phyloP scores from a whole-genome alignment of 73 alveolate genomes.

The Durusdinium trenchii region DNA sequence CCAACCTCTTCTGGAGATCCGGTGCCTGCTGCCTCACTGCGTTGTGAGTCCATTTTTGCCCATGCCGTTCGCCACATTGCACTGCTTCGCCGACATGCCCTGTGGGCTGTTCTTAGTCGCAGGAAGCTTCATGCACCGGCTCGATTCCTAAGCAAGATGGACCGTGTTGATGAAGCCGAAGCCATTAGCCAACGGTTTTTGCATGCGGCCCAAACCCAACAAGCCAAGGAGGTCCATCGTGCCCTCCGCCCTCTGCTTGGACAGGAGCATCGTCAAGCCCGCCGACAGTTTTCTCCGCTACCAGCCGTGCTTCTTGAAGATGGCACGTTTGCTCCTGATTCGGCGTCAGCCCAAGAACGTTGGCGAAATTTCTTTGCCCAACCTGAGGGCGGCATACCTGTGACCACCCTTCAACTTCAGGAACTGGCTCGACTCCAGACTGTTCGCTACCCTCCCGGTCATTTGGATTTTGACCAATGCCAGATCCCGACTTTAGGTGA shows the following conservation, averaged over 20 bases:
- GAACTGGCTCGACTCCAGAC: background rate
- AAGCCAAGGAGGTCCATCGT: too few species aligned
- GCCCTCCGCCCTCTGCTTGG: background rate
- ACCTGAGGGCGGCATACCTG: background rate
- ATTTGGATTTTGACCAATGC: background rate
- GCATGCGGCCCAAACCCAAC: too few species aligned
- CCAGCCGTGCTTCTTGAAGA: background rate
- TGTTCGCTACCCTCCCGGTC: background rate
- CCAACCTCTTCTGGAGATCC: too few species aligned
- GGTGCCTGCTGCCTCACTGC: too few species aligned
- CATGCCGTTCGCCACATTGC: too few species aligned
- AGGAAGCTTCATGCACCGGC: background rate
- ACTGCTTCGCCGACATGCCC: background rate
- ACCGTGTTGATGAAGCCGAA: too few species aligned
- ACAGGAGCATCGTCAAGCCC: background rate
- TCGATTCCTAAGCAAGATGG: background rate
- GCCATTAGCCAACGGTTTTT: too few species aligned
- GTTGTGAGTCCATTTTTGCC: too few species aligned
- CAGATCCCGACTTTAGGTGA: background rate
- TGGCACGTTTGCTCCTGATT: background rate
- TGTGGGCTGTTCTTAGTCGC: background rate
- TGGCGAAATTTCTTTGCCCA: background rate
- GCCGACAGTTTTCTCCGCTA: background rate
- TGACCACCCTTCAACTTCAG: background rate
- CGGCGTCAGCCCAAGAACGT: background rate